Conservation (phyloP, 768 basidiomycete species). For the Lactarius sp. region DNA sequence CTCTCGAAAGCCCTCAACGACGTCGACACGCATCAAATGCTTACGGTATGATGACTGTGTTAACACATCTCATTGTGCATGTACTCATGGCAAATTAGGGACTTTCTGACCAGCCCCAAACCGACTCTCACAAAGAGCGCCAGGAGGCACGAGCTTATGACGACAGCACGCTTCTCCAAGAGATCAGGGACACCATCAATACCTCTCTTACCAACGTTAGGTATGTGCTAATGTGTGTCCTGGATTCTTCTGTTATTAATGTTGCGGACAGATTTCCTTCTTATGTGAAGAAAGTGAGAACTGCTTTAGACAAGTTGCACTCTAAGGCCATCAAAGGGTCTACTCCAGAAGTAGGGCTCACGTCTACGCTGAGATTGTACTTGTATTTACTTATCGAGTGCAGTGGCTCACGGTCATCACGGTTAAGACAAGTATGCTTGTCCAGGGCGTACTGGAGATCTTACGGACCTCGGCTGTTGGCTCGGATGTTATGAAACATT, state of each 20-base stretch:
- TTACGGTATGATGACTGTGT: constrained; percentile 3
- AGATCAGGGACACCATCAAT: background rate
- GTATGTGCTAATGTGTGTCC: background rate
- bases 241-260: background rate
- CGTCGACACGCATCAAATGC: background rate
- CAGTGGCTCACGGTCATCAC: constrained; percentile 16
- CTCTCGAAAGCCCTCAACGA: constrained; percentile 2
- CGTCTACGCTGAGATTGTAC: background rate
- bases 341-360: background rate
- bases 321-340: background rate
- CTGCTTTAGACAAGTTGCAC: constrained; percentile 3
- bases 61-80: background rate
- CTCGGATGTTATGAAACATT: background rate
- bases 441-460: constrained; percentile 18
- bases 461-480: background rate
- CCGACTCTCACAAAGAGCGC: constrained; percentile 5
- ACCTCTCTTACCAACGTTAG: background rate
- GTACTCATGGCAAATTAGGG: background rate
- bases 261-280: constrained; percentile 2
- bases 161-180: constrained; percentile 7
- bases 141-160: constrained; percentile 10
- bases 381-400: background rate
- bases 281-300: background rate
- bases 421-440: constrained; percentile 18
- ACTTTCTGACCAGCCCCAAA: background rate